phyloP scores from a whole-genome alignment of 2,329 filamentous ascomycete species.

The Colletotrichum sojae region DNA sequence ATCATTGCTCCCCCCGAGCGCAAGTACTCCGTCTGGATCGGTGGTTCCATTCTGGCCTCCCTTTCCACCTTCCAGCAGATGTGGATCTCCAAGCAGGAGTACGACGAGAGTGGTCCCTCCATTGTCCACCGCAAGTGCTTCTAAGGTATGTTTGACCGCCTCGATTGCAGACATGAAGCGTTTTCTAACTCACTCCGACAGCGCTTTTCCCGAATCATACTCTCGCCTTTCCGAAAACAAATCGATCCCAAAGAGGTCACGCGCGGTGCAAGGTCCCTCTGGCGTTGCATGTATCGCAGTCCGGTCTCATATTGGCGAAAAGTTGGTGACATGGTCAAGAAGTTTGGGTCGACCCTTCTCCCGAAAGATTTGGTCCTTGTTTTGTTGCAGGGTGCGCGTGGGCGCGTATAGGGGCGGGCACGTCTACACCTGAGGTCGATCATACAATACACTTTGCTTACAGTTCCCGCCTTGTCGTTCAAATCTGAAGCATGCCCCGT shows the following conservation, averaged over 20 bases:
- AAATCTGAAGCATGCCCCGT: conserved; percentile 2
- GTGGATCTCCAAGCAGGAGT: conserved; percentile 99
- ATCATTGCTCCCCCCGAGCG: conserved; percentile 99
- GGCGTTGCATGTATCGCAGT: conserved; percentile 63
- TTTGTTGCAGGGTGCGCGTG: conserved; percentile 65
- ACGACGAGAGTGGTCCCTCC: conserved; percentile 99
- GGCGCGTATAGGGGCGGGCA: conserved; percentile 62
- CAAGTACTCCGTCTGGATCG: conserved; percentile 99
- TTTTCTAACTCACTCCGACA: not conserved
- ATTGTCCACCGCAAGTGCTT: conserved; percentile 99
- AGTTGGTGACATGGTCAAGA: conserved; percentile 69
- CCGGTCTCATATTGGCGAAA: conserved; percentile 71
- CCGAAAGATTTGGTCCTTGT: conserved; percentile 64
- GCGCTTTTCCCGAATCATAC: conserved; percentile 42
- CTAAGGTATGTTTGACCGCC: conserved; percentile 76
- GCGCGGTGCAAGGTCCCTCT: conserved; percentile 58
- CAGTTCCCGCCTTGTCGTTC: conserved; percentile 24
- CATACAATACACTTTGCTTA: conserved; percentile 68
- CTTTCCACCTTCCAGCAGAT: conserved; percentile 99
- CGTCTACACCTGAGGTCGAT: conserved; percentile 69
- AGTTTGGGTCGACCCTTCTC: conserved; percentile 65
- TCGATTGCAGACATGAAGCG: too few relatives aligned
- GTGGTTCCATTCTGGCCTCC: conserved; percentile 99
- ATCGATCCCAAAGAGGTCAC: conserved; percentile 62
- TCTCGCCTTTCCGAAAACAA: conserved; percentile 52